These are phyloP conservation scores for Blastobotrys attinorum DNA, from an alignment of 805 yeast genomes.

Conservation along the genomic window DNA sequence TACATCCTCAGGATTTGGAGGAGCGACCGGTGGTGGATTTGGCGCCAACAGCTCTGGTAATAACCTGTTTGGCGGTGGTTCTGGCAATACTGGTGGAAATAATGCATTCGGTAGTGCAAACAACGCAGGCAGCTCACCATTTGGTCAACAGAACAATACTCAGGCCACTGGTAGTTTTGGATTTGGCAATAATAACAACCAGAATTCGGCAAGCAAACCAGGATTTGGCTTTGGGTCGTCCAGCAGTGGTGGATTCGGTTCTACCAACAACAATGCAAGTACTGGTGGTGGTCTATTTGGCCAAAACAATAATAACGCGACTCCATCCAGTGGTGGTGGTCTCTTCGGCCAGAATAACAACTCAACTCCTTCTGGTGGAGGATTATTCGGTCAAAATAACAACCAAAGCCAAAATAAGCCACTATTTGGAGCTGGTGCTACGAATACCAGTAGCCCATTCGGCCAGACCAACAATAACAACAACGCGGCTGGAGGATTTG, in stretches of 20 bases:
- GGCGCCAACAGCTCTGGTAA: background rate
- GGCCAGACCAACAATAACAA: slow-evolving; percentile 6
- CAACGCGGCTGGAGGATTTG: slow-evolving; percentile 12
- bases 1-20: slow-evolving; percentile 9
- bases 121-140: slow-evolving; percentile 7
- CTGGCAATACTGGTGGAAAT: slow-evolving; percentile 20
- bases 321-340: slow-evolving; percentile 22
- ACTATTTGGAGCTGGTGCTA: slow-evolving; percentile 2
- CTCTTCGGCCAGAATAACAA: slow-evolving; percentile 19
- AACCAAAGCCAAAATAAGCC: background rate
- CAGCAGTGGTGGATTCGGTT: slow-evolving; percentile 15
- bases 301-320: slow-evolving; percentile 6
- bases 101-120: slow-evolving; percentile 19
- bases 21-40: slow-evolving; percentile 16
- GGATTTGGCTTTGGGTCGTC: slow-evolving; percentile 17
- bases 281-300: slow-evolving; percentile 26
- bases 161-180: slow-evolving; percentile 28
- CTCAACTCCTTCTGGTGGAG: slow-evolving; percentile 7
- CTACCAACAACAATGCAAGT: slow-evolving; percentile 9
- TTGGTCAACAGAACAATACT: slow-evolving; percentile 12
- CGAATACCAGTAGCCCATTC: slow-evolving; percentile 11
- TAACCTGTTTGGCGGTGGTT: slow-evolving; percentile 11
- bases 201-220: slow-evolving; percentile 21
- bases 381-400: slow-evolving; percentile 9
- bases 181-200: slow-evolving; percentile 14